Evolutionary conservation across 192 early-diverging fungal genomes (phyloP).

Genomic region (Coemansia erecta): DNA sequence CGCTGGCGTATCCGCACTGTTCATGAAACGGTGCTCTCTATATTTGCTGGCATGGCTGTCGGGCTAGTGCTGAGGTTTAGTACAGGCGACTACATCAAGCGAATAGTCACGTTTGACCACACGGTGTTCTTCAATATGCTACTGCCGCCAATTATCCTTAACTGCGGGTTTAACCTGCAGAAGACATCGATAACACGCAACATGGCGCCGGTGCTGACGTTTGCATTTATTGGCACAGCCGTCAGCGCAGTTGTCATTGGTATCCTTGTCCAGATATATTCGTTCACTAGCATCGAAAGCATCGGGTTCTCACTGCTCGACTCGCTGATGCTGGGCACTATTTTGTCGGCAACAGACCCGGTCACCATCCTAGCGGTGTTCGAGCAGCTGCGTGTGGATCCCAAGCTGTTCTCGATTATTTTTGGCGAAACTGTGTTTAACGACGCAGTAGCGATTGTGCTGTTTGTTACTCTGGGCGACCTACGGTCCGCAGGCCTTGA

Average conservation of each 20-base stretch:
- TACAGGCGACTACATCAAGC: slow-evolving; percentile 57
- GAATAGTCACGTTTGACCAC: slow-evolving; percentile 88
- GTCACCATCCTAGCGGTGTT: slow-evolving; percentile 96
- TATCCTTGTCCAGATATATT: slow-evolving; percentile 67
- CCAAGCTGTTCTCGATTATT: slow-evolving; percentile 91
- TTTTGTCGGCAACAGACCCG: slow-evolving; percentile 95
- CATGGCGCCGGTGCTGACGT: slow-evolving; percentile 84
- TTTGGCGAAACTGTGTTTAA: slow-evolving; percentile 96
- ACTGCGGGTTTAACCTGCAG: slow-evolving; percentile 95
- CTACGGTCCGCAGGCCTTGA: slow-evolving; percentile 65
- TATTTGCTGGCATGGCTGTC: slow-evolving; percentile 73
- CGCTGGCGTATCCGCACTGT: slow-evolving; percentile 80
- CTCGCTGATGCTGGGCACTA: slow-evolving; percentile 91
- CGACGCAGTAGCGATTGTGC: slow-evolving; percentile 97
- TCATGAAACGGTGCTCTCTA: slow-evolving; percentile 95
- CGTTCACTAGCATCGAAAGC: slow-evolving; percentile 66
- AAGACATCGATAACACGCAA: slow-evolving; percentile 84
- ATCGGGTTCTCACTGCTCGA: slow-evolving; percentile 80
- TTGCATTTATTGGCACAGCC: slow-evolving; percentile 92
- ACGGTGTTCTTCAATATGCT: slow-evolving; percentile 95
- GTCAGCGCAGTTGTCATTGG: slow-evolving; percentile 90
- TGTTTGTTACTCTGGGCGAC: slow-evolving; percentile 80
- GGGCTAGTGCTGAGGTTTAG: slow-evolving; percentile 49
- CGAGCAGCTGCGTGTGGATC: slow-evolving; percentile 89
- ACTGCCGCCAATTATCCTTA: slow-evolving; percentile 95